These are phyloP conservation scores for Starmerella bombi DNA, from an alignment of 805 yeast species.

Conservation along the genomic window DNA sequence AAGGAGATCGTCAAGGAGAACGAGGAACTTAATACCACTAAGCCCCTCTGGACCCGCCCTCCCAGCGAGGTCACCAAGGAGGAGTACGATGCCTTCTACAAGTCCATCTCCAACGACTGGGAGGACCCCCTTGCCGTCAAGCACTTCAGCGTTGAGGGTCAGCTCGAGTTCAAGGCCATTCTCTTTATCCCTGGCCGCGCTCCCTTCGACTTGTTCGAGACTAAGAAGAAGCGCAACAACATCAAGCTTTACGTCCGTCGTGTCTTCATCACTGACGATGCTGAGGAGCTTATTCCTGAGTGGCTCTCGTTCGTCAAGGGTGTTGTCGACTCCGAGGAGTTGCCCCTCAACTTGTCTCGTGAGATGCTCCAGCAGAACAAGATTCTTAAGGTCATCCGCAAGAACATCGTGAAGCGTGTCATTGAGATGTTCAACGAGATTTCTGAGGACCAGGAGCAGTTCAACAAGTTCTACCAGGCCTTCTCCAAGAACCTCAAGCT, in stretches of 20 bases:
- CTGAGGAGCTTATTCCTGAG: conserved; percentile 98
- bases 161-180: conserved; percentile 96
- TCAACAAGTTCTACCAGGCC: conserved; percentile 95
- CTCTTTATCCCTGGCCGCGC: conserved; percentile 97
- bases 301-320: conserved; percentile 97
- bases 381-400: conserved; percentile 97
- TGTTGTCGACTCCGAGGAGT: conserved; percentile 99
- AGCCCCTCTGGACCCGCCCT: conserved; percentile 98
- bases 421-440: conserved; percentile 98
- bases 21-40: conserved; percentile 97
- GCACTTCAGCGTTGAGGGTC: conserved; percentile 99
- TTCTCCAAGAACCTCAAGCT: conserved; percentile 96
- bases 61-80: conserved; percentile 96
- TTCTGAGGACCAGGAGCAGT: conserved; percentile 97
- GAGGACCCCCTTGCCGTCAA: conserved; percentile 99
- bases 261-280: conserved; percentile 98
- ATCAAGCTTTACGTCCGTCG: conserved; percentile 98
- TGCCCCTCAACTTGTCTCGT: conserved; percentile 99
- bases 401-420: conserved; percentile 96
- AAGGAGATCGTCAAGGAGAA: conserved; percentile 89
- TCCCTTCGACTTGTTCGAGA: conserved; percentile 95
- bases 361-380: conserved; percentile 99
- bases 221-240: conserved; percentile 98
- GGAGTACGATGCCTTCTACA: conserved; percentile 98
- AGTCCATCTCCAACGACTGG: conserved; percentile 99